A percentile compares a stretch with the other conserved stretches of the same genome.
Evolutionary conservation across 2,329 filamentous ascomycete genomes (phyloP).

Genomic region (Chaetomiaceae sp.): DNA sequence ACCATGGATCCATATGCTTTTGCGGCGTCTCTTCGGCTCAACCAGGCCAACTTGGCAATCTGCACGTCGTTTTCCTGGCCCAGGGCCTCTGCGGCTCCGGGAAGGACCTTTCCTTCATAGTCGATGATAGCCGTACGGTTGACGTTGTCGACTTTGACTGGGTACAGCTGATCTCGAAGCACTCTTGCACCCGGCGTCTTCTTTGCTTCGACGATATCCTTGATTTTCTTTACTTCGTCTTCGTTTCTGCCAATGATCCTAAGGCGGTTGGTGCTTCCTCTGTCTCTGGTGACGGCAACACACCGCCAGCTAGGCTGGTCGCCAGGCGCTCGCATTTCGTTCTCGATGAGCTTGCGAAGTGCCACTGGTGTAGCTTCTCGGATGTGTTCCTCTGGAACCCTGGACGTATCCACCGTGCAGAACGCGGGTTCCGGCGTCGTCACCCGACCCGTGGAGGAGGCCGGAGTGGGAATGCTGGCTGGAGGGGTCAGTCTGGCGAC

Average conservation of each 20-base stretch:
- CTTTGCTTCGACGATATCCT: slow-evolving; percentile 6
- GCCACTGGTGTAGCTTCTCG: not conserved
- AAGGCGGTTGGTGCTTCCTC: not conserved
- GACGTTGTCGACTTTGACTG: slow-evolving; percentile 8
- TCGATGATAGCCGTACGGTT: slow-evolving; percentile 10
- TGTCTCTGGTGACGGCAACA: not conserved
- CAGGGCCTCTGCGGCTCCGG: slow-evolving; percentile 5
- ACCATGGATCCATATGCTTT: slow-evolving; percentile 7
- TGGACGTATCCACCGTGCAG: not conserved
- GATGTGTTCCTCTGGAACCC: not conserved
- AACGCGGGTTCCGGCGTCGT: not conserved
- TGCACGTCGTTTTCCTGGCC: slow-evolving; percentile 9
- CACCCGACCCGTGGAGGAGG: not conserved
- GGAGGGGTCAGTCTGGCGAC: slow-evolving; percentile 4
- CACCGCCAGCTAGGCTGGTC: not conserved
- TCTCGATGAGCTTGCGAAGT: slow-evolving; percentile 4
- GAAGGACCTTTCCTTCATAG: slow-evolving; percentile 9
- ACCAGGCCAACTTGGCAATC: slow-evolving; percentile 10
- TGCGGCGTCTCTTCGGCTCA: slow-evolving; percentile 1
- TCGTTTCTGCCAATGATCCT: slow-evolving; percentile 3
- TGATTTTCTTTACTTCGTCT: slow-evolving; percentile 7
- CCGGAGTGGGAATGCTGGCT: not conserved
- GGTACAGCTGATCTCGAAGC: slow-evolving; percentile 8
- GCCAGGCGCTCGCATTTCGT: not conserved
- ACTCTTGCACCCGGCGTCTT: slow-evolving; percentile 4